Percentiles rank a stretch among this genome's conserved stretches.
Evolutionary conservation across 768 basidiomycete species (phyloP).

Genomic region (Butyriboletus loyo): DNA sequence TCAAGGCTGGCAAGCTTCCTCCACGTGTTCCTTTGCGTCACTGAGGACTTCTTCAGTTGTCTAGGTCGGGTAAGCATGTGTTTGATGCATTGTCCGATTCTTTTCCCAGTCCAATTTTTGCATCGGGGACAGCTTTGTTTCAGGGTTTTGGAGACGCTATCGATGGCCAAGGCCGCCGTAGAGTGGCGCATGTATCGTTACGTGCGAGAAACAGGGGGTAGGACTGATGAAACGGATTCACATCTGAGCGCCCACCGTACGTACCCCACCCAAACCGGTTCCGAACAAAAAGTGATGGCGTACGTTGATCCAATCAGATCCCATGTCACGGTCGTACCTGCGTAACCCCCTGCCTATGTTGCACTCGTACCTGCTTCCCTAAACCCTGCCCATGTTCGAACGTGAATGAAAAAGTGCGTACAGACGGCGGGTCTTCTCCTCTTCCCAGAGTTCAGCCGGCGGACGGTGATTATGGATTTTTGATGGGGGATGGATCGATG

Average conservation of each 20-base stretch:
- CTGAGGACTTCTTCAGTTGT: neutral
- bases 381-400: neutral
- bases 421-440: constrained; percentile 2
- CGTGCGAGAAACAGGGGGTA: constrained; percentile 2
- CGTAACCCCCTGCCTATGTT: neutral
- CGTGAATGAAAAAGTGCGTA: constrained; percentile 5
- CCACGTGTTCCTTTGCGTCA: constrained; percentile 3
- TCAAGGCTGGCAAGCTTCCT: neutral
- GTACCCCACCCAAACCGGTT: constrained; percentile 7
- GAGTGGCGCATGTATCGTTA: constrained; percentile 3
- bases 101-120: neutral
- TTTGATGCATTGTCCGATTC: neutral
- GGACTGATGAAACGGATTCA: constrained; percentile 2
- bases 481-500: constrained; percentile 14
- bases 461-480: constrained; percentile 7
- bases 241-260: neutral
- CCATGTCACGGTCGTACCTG: neutral
- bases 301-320: constrained; percentile 12
- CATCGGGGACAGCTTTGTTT: neutral
- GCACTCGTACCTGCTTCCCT: neutral
- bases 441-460: neutral
- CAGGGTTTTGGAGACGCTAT: neutral
- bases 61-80: neutral
- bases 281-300: constrained; percentile 9
- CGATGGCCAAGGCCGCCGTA: neutral